Evolutionary conservation across 352 stramenopile genomes (phyloP).

Genomic region (Elongisporangium prolatum): DNA sequence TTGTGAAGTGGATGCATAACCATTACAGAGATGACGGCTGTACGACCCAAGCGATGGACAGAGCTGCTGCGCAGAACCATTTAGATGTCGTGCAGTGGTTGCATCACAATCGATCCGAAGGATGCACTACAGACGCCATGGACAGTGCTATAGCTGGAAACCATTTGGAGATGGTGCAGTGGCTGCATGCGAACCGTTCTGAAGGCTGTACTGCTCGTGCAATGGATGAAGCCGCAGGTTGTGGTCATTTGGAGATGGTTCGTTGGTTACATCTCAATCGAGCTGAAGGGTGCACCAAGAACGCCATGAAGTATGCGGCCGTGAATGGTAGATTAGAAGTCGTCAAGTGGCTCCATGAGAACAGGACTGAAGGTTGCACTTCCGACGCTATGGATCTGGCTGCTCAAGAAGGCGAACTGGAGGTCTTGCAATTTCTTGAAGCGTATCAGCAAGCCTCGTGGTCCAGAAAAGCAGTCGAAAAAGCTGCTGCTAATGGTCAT

Average conservation of each 20-base stretch:
- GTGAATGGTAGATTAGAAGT: slow-evolving; percentile 16
- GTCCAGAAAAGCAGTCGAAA: slow-evolving; percentile 30
- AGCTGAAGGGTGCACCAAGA: slow-evolving; percentile 21
- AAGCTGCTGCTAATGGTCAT: slow-evolving; percentile 19
- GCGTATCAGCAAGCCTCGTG: slow-evolving; percentile 20
- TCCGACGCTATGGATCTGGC: slow-evolving; percentile 25
- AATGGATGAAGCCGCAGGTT: slow-evolving; percentile 25
- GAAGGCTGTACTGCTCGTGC: slow-evolving; percentile 22
- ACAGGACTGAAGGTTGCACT: slow-evolving; percentile 25
- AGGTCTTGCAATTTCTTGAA: slow-evolving; percentile 27
- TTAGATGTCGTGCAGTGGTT: slow-evolving; percentile 1
- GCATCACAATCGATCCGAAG: background rate
- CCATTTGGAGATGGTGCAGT: slow-evolving; percentile 20
- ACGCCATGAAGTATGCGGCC: slow-evolving; percentile 21
- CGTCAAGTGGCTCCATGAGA: slow-evolving; percentile 22
- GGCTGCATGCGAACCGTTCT: slow-evolving; percentile 20
- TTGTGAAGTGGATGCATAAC: background rate
- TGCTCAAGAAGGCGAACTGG: slow-evolving; percentile 19
- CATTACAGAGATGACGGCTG: slow-evolving; percentile 5
- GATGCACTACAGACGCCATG: background rate
- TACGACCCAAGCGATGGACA: background rate
- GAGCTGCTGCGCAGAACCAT: background rate
- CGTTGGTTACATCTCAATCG: slow-evolving; percentile 22
- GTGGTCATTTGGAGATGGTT: slow-evolving; percentile 26
- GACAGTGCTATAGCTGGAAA: background rate